phyloP scores from a whole-genome alignment of 176 grass and related monocot genomes.

The Musa schizocarpa region DNA sequence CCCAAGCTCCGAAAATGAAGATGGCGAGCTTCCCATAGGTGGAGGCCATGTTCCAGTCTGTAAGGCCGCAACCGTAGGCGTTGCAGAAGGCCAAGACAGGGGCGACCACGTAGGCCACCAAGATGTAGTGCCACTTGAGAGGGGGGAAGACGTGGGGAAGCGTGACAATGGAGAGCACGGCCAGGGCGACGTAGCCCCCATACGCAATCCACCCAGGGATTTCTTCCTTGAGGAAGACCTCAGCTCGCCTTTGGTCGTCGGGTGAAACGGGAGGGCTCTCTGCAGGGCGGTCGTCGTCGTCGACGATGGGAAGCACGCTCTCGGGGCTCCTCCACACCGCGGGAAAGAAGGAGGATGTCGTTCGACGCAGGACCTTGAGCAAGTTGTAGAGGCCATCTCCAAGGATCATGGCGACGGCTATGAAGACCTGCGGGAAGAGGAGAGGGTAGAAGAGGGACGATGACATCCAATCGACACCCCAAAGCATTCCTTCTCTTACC shows the following conservation, averaged over 20 bases:
- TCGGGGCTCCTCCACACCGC: not conserved
- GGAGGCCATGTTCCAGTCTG: constrained; percentile 65
- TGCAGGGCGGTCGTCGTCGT: constrained; percentile 15
- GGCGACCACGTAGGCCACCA: constrained; percentile 55
- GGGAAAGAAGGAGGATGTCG: not conserved
- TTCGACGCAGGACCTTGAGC: not conserved
- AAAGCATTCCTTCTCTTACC: constrained; percentile 18
- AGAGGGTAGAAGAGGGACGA: not conserved
- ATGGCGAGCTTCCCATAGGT: too few relatives aligned
- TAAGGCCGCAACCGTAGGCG: constrained; percentile 75
- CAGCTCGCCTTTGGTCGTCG: constrained; percentile 57
- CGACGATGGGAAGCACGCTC: constrained; percentile 43
- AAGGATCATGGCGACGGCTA: constrained; percentile 19
- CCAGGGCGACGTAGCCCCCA: constrained; percentile 43
- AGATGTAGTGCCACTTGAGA: constrained; percentile 76
- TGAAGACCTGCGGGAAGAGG: constrained; percentile 23
- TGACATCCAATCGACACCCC: not conserved
- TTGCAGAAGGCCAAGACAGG: constrained; percentile 80
- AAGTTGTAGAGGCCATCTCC: not conserved
- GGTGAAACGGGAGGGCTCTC: constrained; percentile 26
- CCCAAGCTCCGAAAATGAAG: too few relatives aligned
- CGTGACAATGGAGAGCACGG: constrained; percentile 42
- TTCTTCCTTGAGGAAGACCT: constrained; percentile 61
- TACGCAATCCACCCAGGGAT: constrained; percentile 44
- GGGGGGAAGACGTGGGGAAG: constrained; percentile 68